These are phyloP conservation scores for Apiotrichum montevideense DNA, from an alignment of 1,284 basidiomycete species.

Conservation along the genomic window DNA sequence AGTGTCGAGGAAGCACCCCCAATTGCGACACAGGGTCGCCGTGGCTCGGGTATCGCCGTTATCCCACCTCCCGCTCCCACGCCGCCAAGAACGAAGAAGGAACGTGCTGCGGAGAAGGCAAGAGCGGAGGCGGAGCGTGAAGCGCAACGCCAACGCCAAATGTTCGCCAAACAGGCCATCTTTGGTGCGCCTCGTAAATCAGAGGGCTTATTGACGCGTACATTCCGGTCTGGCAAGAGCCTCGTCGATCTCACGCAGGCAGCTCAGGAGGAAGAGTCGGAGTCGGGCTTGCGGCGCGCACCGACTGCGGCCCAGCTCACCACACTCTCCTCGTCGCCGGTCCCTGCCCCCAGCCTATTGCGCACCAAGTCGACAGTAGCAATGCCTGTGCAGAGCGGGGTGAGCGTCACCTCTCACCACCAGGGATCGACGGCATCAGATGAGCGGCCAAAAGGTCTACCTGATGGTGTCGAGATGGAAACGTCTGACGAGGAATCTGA, in stretches of 20 bases:
- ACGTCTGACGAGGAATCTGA: slow-evolving; percentile 33
- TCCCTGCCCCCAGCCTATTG: slow-evolving; percentile 22
- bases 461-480: slow-evolving; percentile 28
- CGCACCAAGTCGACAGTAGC: slow-evolving; percentile 42
- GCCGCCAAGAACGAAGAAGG: slow-evolving; percentile 29
- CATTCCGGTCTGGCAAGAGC: slow-evolving; percentile 38
- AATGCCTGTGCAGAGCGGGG: slow-evolving; percentile 39
- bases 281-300: slow-evolving; percentile 22
- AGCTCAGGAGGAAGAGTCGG: not conserved
- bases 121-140: slow-evolving; percentile 33
- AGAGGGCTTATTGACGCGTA: slow-evolving; percentile 32
- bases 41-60: not conserved
- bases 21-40: not conserved
- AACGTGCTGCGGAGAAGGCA: slow-evolving; percentile 31
- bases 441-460: slow-evolving; percentile 2
- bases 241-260: slow-evolving; percentile 35
- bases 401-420: slow-evolving; percentile 30
- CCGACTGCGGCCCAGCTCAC: slow-evolving; percentile 32
- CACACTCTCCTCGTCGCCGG: slow-evolving; percentile 22
- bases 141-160: slow-evolving; percentile 38
- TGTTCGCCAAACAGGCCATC: slow-evolving; percentile 44
- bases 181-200: slow-evolving; percentile 17
- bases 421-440: slow-evolving; percentile 9
- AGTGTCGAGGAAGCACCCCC: not conserved
- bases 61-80: not conserved